These are phyloP conservation scores for Rhodomyrtus tomentosa DNA, from an alignment of 345 rosid species.

Conservation along the genomic window DNA sequence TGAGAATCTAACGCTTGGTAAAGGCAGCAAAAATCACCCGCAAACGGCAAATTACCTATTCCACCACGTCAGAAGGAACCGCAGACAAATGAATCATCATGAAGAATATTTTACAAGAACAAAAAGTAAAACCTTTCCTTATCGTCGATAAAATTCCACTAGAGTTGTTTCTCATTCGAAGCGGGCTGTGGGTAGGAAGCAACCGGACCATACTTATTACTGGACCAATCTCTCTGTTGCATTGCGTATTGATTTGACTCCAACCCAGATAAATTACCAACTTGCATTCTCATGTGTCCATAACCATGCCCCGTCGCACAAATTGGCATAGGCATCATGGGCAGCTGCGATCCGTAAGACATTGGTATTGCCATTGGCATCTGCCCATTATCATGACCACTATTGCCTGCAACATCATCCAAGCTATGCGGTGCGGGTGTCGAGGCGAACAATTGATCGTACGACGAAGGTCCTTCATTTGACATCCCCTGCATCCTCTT, in stretches of 20 bases:
- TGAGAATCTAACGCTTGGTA: neutral
- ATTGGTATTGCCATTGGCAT: constrained; percentile 20
- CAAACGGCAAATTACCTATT: neutral
- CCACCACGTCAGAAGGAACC: neutral
- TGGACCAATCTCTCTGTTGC: neutral
- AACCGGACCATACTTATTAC: neutral
- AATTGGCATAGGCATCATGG: constrained; percentile 51
- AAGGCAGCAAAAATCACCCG: neutral
- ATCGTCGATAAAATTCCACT: neutral
- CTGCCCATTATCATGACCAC: constrained; percentile 29
- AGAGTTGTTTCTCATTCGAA: neutral
- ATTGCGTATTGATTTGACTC: neutral
- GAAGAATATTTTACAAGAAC: neutral
- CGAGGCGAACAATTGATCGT: constrained; percentile 74
- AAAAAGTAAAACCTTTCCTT: neutral
- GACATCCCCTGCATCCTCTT: constrained; percentile 83
- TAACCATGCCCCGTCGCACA: constrained; percentile 22
- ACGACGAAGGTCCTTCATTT: constrained; percentile 45
- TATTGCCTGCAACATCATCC: constrained; percentile 1
- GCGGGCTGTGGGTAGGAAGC: neutral
- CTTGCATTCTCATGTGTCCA: constrained; percentile 41
- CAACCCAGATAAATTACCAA: constrained; percentile 3
- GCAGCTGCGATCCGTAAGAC: constrained; percentile 35
- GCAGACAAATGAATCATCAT: neutral
- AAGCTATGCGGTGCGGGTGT: constrained; percentile 64